Conservation (phyloP, 441 rosid species). For the Cnidoscolus chayamansa region DNA sequence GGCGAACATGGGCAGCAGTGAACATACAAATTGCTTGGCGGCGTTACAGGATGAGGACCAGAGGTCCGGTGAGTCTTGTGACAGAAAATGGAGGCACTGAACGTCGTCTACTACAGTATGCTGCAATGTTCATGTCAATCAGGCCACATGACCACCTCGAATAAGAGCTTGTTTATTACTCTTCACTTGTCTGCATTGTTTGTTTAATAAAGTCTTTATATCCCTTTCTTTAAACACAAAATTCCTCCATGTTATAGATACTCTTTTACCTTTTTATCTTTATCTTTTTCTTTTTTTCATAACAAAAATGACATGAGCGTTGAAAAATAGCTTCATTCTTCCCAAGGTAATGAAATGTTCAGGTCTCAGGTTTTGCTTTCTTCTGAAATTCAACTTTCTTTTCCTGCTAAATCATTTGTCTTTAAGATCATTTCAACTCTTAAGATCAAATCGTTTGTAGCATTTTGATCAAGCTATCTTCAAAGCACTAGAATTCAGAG, state of each 20-base stretch:
- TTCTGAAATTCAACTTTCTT: no score
- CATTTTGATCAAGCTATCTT: no score
- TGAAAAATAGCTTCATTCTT: background rate
- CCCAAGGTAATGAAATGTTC: background rate
- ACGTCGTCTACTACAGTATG: conserved; percentile 48
- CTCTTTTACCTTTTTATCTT: no score
- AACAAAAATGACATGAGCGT: background rate
- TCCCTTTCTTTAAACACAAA: conserved; percentile 1
- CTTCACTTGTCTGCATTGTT: conserved; percentile 3
- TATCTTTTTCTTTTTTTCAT: no score
- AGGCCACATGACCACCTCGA: conserved; percentile 81
- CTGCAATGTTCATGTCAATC: conserved; percentile 76
- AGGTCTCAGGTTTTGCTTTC: no score
- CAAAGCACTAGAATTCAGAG: no score
- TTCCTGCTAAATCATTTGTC: no score
- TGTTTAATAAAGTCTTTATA: conserved; percentile 3
- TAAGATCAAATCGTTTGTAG: no score
- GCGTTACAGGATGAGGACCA: conserved; percentile 45
- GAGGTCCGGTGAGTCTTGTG: conserved; percentile 38
- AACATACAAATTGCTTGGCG: conserved; percentile 65
- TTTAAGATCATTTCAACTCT: no score
- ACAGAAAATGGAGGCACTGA: conserved; percentile 30
- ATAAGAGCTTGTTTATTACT: conserved; percentile 19
- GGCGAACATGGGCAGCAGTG: conserved; percentile 79
- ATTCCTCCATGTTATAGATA: background rate